Conservation (phyloP, 2,329 filamentous ascomycete genomes). For the Emmonsiellopsis sp. region DNA sequence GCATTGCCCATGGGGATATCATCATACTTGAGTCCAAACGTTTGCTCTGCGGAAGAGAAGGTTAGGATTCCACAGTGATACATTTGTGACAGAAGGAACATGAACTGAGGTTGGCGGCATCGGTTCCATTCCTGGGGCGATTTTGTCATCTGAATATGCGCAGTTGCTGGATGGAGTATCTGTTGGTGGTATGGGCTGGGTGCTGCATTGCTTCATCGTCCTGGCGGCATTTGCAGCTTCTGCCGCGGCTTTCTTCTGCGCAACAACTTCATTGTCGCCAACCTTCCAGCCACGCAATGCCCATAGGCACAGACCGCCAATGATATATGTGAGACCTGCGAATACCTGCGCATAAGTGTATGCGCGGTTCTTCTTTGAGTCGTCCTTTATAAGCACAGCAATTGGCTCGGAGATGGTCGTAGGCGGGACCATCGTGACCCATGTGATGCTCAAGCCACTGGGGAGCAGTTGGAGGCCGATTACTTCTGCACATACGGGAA, state of each 20-base stretch:
- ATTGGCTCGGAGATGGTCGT: constrained; percentile 45
- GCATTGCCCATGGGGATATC: not conserved
- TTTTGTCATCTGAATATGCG: not conserved
- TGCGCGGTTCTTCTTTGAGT: constrained; percentile 15
- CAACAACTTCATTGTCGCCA: constrained; percentile 16
- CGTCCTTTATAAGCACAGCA: constrained; percentile 47
- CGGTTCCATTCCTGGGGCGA: not conserved
- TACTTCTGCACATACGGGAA: constrained; percentile 51
- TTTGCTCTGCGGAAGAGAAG: constrained; percentile 23
- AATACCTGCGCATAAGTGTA: constrained; percentile 43
- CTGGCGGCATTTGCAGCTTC: not conserved
- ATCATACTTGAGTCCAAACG: constrained; percentile 20
- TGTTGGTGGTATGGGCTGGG: not conserved
- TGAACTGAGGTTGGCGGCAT: not conserved
- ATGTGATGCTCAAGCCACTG: constrained; percentile 48
- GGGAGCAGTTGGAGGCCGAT: constrained; percentile 51
- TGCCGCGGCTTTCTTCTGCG: constrained; percentile 7
- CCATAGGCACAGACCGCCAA: constrained; percentile 41
- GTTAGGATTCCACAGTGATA: not conserved
- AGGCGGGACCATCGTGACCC: constrained; percentile 48
- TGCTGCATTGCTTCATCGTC: not conserved
- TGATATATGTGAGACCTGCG: constrained; percentile 51
- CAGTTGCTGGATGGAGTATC: not conserved
- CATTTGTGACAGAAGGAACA: constrained; percentile 4
- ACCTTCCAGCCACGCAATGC: constrained; percentile 33